Base-by-base conservation (phyloP, 768 basidiomycete genomes). In the Boletus rufocinnamomeus region DNA sequence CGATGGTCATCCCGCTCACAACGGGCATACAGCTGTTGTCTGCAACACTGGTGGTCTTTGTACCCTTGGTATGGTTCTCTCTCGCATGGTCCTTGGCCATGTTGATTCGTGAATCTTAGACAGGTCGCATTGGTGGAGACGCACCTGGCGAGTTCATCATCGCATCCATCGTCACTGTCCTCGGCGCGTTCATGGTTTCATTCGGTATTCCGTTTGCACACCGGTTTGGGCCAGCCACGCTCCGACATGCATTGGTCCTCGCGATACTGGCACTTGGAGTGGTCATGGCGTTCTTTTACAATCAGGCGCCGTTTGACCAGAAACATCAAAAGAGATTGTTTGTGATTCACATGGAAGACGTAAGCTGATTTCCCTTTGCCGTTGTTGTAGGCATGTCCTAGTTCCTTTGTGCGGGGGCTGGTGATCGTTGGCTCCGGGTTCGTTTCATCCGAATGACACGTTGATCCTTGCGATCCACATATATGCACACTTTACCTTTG, bases 111-210 rank as follows among this genome's bases (percentile, higher is more conserved):
- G 16, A 16, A 43, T 49, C 49, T 7, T 62, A 91, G 89, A 93
- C 90, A 0, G 95, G 95, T 23, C 84, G 93, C 9, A 83, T 89
- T 50, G 92, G 93, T 35, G 82, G 79, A 37, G 87, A 91, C 40
- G 92, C 89, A 0, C 95, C 96, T 0, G 86, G 87, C 2, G 96
- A 98, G 61, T 84, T 89, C 68, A 87, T 98, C 66, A 89, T 98
- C 38, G 95, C 92, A 0, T 84, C 86, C 4, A 83, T 95, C 34
- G 82, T 91, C 6, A 75, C 88, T 0, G 66, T 81, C 32, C 70
- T 87, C 3, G 81, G 82, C 5, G 77, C 84, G 35, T 79, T 88
- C 35, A 74, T 79, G 6, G 63, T 87, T 13, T 89, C 92, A 2
- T 79, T 88, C 16, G 66, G 76, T 1, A 57, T 88, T 4, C 87